These are phyloP conservation scores for Begonia masoniana DNA, from an alignment of 306 rosid genomes.

Conservation along the genomic window DNA sequence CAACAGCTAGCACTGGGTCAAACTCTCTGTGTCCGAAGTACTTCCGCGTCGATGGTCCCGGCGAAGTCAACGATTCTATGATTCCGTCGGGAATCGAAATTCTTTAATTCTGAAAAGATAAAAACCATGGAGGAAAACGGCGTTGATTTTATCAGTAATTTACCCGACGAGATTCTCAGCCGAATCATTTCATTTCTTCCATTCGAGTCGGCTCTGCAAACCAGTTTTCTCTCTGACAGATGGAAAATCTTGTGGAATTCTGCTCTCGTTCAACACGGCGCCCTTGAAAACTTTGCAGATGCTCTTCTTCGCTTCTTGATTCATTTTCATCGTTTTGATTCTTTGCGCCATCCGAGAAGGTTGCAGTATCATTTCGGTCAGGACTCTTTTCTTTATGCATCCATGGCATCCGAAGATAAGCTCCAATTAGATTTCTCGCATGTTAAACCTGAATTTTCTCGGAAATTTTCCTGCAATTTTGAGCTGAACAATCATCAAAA, in stretches of 20 bases:
- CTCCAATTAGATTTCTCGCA: constrained; percentile 43
- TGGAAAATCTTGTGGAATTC: constrained; percentile 65
- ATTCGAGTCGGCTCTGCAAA: constrained; percentile 45
- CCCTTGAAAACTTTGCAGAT: constrained; percentile 14
- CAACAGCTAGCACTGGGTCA: too few relatives aligned
- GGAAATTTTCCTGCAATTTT: constrained; percentile 27
- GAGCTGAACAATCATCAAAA: constrained; percentile 14
- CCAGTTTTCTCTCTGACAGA: constrained; percentile 41
- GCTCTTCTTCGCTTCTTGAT: constrained; percentile 24
- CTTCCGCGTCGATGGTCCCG: too few relatives aligned
- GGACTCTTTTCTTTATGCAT: constrained; percentile 24
- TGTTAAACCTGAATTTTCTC: constrained; percentile 19
- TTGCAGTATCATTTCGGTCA: constrained; percentile 34
- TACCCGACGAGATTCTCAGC: constrained; percentile 40
- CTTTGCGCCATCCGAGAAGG: constrained; percentile 43
- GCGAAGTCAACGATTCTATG: too few relatives aligned
- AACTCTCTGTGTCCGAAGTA: too few relatives aligned
- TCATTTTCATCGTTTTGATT: constrained; percentile 29
- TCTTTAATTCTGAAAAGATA: too few relatives aligned
- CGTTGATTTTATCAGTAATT: constrained; percentile 10
- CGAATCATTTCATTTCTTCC: constrained; percentile 52
- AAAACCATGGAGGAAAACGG: background rate
- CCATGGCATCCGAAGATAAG: constrained; percentile 35
- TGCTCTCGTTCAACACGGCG: constrained; percentile 22
- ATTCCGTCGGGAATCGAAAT: too few relatives aligned